Evolutionary conservation across 768 basidiomycete genomes (phyloP).

Genomic region (Flagelloscypha sp.): DNA sequence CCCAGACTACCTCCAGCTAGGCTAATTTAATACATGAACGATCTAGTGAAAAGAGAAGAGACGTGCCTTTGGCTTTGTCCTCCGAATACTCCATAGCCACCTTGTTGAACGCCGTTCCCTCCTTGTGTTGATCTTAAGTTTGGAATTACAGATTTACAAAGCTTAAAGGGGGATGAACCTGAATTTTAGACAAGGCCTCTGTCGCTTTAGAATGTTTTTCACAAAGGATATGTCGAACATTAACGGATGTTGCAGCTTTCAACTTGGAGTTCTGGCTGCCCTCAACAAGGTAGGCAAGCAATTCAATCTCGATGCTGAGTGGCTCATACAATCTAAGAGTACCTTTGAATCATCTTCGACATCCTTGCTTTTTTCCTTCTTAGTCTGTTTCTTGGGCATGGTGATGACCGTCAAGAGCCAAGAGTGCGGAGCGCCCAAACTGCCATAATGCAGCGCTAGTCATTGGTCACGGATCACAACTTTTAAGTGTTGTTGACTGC

Average conservation of each 20-base stretch:
- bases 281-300: no score
- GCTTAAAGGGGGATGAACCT: constrained; percentile 36
- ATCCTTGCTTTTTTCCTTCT: constrained; percentile 35
- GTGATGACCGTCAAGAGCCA: no score
- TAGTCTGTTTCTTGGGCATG: constrained; percentile 14
- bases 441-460: background rate
- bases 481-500: background rate
- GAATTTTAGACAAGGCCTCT: constrained; percentile 72
- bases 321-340: constrained; percentile 1
- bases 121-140: constrained; percentile 29
- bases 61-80: constrained; percentile 78
- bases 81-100: constrained; percentile 87
- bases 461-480: no score
- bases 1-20: constrained; percentile 79
- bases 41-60: background rate
- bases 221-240: constrained; percentile 82
- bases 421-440: no score
- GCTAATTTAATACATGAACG: constrained; percentile 2
- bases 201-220: constrained; percentile 78
- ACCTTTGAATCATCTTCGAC: constrained; percentile 33
- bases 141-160: background rate
- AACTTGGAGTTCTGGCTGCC: constrained; percentile 24
- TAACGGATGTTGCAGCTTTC: constrained; percentile 75
- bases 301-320: background rate
- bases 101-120: constrained; percentile 78